These are phyloP conservation scores for Stachybotrys chartarum DNA, from an alignment of 2,329 filamentous ascomycete species.

Conservation along the genomic window DNA sequence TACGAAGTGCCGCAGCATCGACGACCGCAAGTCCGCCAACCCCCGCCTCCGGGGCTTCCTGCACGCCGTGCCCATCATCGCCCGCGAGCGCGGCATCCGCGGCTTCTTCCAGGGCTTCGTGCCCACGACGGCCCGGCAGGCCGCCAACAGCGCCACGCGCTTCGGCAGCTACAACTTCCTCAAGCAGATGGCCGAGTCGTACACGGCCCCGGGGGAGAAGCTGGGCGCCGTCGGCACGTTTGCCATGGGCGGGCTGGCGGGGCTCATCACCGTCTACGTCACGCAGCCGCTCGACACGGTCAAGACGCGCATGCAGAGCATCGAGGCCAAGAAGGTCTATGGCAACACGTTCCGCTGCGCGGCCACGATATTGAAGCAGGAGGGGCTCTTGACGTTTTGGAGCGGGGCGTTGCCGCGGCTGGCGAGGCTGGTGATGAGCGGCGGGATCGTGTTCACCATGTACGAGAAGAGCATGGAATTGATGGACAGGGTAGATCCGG, in stretches of 20 bases:
- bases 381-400: constrained; percentile 89
- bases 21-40: constrained; percentile 80
- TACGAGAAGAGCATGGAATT: constrained; percentile 95
- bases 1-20: constrained; percentile 54
- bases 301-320: constrained; percentile 97
- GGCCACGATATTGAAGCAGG: constrained; percentile 74
- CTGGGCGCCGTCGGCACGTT: constrained; percentile 84
- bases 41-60: constrained; percentile 89
- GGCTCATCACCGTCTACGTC: constrained; percentile 80
- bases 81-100: constrained; percentile 75
- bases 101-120: constrained; percentile 98
- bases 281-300: constrained; percentile 79
- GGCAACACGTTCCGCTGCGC: constrained; percentile 85
- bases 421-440: constrained; percentile 79
- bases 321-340: constrained; percentile 74
- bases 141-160: constrained; percentile 85
- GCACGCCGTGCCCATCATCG: constrained; percentile 81
- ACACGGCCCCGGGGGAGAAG: constrained; percentile 91
- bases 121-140: constrained; percentile 88
- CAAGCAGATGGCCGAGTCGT: constrained; percentile 85
- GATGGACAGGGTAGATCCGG: constrained; percentile 72
- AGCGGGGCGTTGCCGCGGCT: constrained; percentile 83
- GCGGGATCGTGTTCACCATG: constrained; percentile 97
- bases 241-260: constrained; percentile 80
- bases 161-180: constrained; percentile 88